Evolutionary conservation across 805 yeast species (phyloP), one percentile per base, ranked within the genome.

Genomic region (Tetrapisispora pingtungensis): DNA sequence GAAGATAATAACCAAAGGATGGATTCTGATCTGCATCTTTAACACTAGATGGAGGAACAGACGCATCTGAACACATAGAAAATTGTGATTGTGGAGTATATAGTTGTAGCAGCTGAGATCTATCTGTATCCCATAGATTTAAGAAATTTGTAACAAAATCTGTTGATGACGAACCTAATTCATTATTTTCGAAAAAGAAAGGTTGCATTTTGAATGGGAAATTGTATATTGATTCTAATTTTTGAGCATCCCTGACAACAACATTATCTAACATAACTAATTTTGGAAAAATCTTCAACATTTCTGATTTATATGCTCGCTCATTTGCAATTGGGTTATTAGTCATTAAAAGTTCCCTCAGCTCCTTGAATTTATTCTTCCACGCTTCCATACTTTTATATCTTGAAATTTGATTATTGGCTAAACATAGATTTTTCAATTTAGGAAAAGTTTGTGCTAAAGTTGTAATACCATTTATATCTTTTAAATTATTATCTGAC

Each of bases 71-170:
- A 48, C 84, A 82, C 44, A 83, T 59, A 0, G 97, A 88, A 55
- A 93, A 90, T 58, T 83, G 85, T 0, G 97, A 86, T 55, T 81
- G 83, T 40, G 76, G 75, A 42, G 93, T 86, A 60, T 93, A 93
- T 27, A 93, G 68, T 36, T 74, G 72, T 61, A 82, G 59, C 40
- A 93, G 68, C 45, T 81, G 89, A 10, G 71, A 56, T 47, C 98
- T 69, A 57, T 84, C 79, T 6, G 73, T 55, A 66, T 93, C 98
- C 95, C 95, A 93, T 40, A 82, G 66, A 43, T 79, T 78, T 46
- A 84, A 68, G 62, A 75, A 93, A 51, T 84, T 82, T 26, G 86
- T 64, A 7, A 89, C 69, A 61, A 93, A 93, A 55, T 74, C 78
- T n/a, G 88, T 80, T 7, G 93, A 80, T 27, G 84, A 66, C 22